These are phyloP conservation scores for Aspergillus nidulans DNA, from an alignment of 495 filamentous ascomycete genomes.

Conservation along the genomic window DNA sequence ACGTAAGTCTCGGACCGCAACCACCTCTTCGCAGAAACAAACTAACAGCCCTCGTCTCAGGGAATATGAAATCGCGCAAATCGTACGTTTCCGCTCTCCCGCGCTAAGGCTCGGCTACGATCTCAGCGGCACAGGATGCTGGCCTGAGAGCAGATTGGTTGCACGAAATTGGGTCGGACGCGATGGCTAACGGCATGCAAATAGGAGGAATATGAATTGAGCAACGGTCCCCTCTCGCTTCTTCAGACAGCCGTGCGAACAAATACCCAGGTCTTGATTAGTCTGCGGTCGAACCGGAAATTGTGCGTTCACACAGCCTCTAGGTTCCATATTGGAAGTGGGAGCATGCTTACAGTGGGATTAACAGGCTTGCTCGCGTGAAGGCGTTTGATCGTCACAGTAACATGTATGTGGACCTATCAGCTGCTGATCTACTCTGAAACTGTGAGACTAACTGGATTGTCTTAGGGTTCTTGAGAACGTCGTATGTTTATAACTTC, in stretches of 20 bases:
- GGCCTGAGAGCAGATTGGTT: not conserved
- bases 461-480: constrained; percentile 69
- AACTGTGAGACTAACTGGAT: not conserved
- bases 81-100: constrained; percentile 1
- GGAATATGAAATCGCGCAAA: constrained; percentile 16
- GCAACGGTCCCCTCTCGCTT: constrained; percentile 80
- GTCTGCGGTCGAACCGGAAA: constrained; percentile 85
- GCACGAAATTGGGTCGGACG: not conserved
- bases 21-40: not conserved
- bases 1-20: constrained; percentile 11
- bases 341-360: not conserved
- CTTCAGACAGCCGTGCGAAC: constrained; percentile 86
- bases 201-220: constrained; percentile 57
- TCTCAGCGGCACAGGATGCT: too few species aligned
- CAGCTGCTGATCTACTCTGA: not conserved
- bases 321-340: not conserved
- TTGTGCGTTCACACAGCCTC: constrained; percentile 26
- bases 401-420: constrained; percentile 58
- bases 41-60: not conserved
- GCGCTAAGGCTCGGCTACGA: not conserved
- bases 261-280: constrained; percentile 86
- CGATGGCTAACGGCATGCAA: not conserved
- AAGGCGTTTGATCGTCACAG: constrained; percentile 92
- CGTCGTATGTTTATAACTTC: constrained; percentile 34
- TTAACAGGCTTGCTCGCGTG: constrained; percentile 56